phyloP scores from a whole-genome alignment of 768 basidiomycete genomes.

The Trametes meyenii region DNA sequence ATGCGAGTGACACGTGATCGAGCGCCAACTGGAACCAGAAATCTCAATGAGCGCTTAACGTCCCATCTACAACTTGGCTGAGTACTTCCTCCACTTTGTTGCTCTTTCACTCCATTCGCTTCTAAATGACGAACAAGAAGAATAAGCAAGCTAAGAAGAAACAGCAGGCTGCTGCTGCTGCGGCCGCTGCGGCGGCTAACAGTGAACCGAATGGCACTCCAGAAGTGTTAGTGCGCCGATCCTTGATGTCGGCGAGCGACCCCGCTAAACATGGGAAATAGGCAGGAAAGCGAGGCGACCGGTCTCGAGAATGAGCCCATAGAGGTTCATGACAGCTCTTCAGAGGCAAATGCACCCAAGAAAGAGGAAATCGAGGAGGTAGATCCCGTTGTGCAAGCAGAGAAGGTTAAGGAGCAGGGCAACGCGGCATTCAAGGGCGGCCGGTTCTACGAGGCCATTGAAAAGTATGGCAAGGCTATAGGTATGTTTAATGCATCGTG shows the following conservation, averaged over 20 bases:
- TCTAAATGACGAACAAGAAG: conserved; percentile 27
- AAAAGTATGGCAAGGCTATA: conserved; percentile 76
- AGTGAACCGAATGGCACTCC: conserved; percentile 7
- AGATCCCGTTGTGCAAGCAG: conserved; percentile 52
- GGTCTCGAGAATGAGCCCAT: conserved; percentile 10
- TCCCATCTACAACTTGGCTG: not conserved
- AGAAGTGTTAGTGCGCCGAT: conserved; percentile 10
- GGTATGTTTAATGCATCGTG: conserved; percentile 40
- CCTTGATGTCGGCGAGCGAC: conserved; percentile 10
- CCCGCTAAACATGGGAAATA: conserved; percentile 4
- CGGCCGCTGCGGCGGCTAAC: conserved; percentile 12
- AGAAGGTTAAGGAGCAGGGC: conserved; percentile 72
- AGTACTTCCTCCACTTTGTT: not conserved
- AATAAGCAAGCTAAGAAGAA: conserved; percentile 27
- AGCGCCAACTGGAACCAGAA: too few species aligned
- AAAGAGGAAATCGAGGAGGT: conserved; percentile 1
- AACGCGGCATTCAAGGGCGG: conserved; percentile 74
- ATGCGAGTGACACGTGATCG: too few species aligned
- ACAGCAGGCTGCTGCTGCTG: conserved; percentile 17
- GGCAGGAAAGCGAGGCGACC: conserved; percentile 13
- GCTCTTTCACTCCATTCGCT: not conserved
- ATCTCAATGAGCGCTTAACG: too few species aligned
- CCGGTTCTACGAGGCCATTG: conserved; percentile 68
- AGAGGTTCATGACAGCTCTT: conserved; percentile 1
- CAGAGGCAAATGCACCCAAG: not conserved